Percentiles rank a stretch among this genome's conserved stretches.
These are phyloP conservation scores for Coemansia sp. DNA, from an alignment of 192 early-diverging fungal species.

Conservation along the genomic window DNA sequence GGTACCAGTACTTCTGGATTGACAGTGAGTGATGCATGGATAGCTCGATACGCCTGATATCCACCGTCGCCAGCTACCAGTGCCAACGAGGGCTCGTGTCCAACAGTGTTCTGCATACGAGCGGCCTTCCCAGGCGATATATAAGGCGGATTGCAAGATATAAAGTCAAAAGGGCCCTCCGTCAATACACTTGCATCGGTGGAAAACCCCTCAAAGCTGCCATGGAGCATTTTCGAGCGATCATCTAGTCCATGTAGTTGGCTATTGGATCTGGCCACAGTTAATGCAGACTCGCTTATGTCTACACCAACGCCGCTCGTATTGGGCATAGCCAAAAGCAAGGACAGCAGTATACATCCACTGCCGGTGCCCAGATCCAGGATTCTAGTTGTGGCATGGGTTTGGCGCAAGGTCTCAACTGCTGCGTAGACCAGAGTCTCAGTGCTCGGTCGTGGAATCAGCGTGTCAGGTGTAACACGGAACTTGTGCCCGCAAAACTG, in stretches of 20 bases:
- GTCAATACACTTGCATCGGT: conserved; percentile 10
- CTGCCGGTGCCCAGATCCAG: conserved; percentile 77
- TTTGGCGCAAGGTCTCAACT: conserved; percentile 14
- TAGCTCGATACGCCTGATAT: conserved; percentile 59
- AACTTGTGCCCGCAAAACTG: conserved; percentile 61
- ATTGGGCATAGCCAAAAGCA: conserved; percentile 35
- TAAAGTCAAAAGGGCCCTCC: conserved; percentile 55
- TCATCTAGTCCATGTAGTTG: conserved; percentile 27
- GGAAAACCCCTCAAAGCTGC: conserved; percentile 53
- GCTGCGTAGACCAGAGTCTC: conserved; percentile 64
- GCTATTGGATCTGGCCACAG: conserved; percentile 57
- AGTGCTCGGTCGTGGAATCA: conserved; percentile 72
- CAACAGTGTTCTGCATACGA: conserved; percentile 37
- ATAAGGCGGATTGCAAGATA: conserved; percentile 78
- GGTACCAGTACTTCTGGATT: conserved; percentile 28
- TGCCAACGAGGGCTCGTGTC: conserved; percentile 65
- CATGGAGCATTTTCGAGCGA: conserved; percentile 33
- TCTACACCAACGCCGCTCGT: conserved; percentile 66
- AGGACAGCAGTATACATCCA: conserved; percentile 67
- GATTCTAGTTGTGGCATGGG: conserved; percentile 15
- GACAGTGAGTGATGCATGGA: conserved; percentile 28
- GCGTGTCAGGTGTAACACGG: conserved; percentile 59
- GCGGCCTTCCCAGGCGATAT: conserved; percentile 46
- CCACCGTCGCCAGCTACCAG: conserved; percentile 64
- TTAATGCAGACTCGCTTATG: conserved; percentile 57